Evolutionary conservation across 768 basidiomycete species (phyloP).

Genomic region (Psilocybe subaeruginosa): DNA sequence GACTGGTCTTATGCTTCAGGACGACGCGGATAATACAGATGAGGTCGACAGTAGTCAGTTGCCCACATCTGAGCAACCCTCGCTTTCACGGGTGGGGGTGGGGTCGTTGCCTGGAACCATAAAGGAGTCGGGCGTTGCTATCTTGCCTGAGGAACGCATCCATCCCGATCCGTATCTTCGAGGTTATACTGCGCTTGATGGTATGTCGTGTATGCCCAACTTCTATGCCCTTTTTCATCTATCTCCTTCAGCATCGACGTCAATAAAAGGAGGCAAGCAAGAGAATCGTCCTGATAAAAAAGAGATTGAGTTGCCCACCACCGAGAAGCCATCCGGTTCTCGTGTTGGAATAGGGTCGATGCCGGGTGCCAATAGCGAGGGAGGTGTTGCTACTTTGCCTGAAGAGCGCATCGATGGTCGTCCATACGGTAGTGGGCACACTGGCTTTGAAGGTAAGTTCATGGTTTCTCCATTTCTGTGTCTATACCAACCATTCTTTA

Average conservation of each 20-base stretch:
- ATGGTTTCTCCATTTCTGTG: not conserved
- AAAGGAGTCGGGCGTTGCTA: not conserved
- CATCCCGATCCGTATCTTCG: not conserved
- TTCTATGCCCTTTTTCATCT: not conserved
- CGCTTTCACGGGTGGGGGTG: not conserved
- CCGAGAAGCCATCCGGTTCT: conserved; percentile 19
- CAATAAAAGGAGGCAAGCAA: not conserved
- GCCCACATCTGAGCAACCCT: not conserved
- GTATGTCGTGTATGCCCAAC: not conserved
- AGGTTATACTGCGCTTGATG: not conserved
- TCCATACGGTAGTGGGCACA: conserved; percentile 17
- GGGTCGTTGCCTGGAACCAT: conserved; percentile 1
- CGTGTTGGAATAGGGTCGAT: conserved; percentile 21
- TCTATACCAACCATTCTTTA: not conserved
- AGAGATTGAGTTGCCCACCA: conserved; percentile 14
- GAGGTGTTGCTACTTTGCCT: conserved; percentile 22
- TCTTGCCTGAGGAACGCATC: not conserved
- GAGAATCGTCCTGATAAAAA: not conserved
- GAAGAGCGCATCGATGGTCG: conserved; percentile 20
- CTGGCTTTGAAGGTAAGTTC: conserved; percentile 13
- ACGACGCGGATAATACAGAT: not conserved
- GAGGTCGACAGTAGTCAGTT: not conserved
- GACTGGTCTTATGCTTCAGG: not conserved
- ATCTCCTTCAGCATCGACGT: not conserved
- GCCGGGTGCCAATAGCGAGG: conserved; percentile 18